These are phyloP conservation scores for Fistulina hepatica DNA, from an alignment of 1,284 basidiomycete species.

Conservation along the genomic window DNA sequence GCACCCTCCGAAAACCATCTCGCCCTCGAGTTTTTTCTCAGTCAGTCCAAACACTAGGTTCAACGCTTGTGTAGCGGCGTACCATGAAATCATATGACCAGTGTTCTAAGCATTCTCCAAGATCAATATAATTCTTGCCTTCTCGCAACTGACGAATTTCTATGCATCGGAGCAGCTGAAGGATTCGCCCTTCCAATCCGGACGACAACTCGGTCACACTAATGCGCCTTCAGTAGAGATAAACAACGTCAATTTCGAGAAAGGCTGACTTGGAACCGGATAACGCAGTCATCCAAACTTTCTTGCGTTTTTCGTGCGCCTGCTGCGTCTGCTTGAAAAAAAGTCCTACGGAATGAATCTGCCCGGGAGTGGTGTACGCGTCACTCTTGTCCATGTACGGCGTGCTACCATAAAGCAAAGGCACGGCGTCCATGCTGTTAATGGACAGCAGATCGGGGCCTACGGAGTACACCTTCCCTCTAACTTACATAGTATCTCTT, in stretches of 20 bases:
- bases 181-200: constrained; percentile 8
- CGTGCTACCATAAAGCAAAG: constrained; percentile 7
- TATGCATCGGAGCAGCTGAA: constrained; percentile 7
- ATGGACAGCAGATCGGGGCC: constrained; percentile 11
- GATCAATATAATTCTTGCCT: constrained; percentile 6
- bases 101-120: constrained; percentile 11
- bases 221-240: not conserved
- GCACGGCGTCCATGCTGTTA: constrained; percentile 7
- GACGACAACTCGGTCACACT: constrained; percentile 7
- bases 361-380: constrained; percentile 11
- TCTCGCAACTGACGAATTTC: constrained; percentile 1
- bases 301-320: constrained; percentile 12
- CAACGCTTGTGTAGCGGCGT: constrained; percentile 1
- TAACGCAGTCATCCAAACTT: constrained; percentile 15
- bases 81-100: constrained; percentile 20
- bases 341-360: constrained; percentile 7
- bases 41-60: too few species aligned
- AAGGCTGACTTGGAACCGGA: too few species aligned
- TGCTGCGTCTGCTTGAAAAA: constrained; percentile 15
- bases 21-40: constrained; percentile 11
- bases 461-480: not conserved
- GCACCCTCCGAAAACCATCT: constrained; percentile 15
- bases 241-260: constrained; percentile 8
- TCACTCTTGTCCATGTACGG: constrained; percentile 12
- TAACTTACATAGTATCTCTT: not conserved